Base-by-base conservation (phyloP, 306 rosid genomes). In the Casuarina cunninghamiana region DNA sequence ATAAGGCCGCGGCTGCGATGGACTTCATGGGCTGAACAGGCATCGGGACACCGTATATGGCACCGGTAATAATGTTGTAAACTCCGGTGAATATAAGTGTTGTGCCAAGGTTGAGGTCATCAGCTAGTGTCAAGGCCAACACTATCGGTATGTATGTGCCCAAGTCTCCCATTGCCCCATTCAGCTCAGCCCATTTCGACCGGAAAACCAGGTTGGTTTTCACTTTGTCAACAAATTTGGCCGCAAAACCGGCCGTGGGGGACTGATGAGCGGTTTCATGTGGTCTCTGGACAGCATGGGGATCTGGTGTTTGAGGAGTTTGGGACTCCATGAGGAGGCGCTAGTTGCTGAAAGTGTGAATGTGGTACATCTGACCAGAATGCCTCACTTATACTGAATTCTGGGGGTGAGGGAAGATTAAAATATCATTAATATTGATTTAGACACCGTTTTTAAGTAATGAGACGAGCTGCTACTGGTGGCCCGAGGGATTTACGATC, bases 11-110 rank as follows among this genome's bases (percentile, higher is more conserved):
- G 2, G 96, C 93, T 1, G 88, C 94, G 41, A 93, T 91, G 65
- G 96, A 78, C 61, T 93, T 93, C 97, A 93, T 93, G 38, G 97
- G 97, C 72, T 93, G 97, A 35, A 93, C 96, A 3, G 97, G 94
- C 94, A 89, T 91, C 7, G 96, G 96, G 32, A 90, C 96, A 10
- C 96, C 96, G 13, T 90, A 93, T 8, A 93, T 76, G 65, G 88
- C 87, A 2, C 97, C 97, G 1, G 91, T 86, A 67, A 93, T n/a
- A 45, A 90, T 66, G 83, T 93, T 88, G 77, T 88, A 90, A 48
- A 86, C 11, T 13, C 97, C 96, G 0, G 93, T 89, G 89, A 90
- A 93, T 21, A 93, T 88, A 68, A 93, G 65, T 15, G 97, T 91
- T 61, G 97, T 93, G 35, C 97, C 96, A 0, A 93, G 84, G 79